Base-by-base conservation (phyloP, 768 basidiomycete genomes). In the Boletus vinaceobasis region DNA sequence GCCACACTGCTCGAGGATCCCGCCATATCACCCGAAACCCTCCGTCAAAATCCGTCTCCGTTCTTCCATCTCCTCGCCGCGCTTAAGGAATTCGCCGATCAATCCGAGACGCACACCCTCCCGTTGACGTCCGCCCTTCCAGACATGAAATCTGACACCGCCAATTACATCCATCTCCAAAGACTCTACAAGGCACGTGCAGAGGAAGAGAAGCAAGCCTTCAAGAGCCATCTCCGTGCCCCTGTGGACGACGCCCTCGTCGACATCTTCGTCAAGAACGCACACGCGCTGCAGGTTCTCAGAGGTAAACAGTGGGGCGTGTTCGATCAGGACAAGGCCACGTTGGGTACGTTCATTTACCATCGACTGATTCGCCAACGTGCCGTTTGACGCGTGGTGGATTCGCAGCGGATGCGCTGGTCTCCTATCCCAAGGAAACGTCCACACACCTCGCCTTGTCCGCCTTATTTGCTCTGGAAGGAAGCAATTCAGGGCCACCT, bases 101-200 rank as follows among this genome's bases (percentile, higher is more conserved):
- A 79, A 32, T 73, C 81, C 47, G 72, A 79, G 44, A 75, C 78
- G 6, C 74, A 85, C 48, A 81, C 83, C 0, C 80, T 97, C 4
- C 97, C 96, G 0, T 75, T 97, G n/a, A 86, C 87, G 4, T 82
- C 89, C 43, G 82, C 90, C 0, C 78, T 98, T 10, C 96, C 96
- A 0, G 96, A 99, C 73, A 98, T 99, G 92, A 95, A 95, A 67
- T 86, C 94, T 17, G 88, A 87, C 65, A 97, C 97, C 6, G 66
- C 75, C 21, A 79, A 80, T 51, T 98, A 98, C 67, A 86, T 97
- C 45, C 78, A 83, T 17, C 78, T 99, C 13, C 95, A 98, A 67
- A 85, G 78, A 39, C 67, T 98, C 54, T 99, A 95, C 75, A 91
- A 90, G 64, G 66, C 77, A 7, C 83, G 85, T 49, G 88, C 93